Base-by-base conservation (phyloP, 2,329 filamentous ascomycete genomes). In the Ophiostoma perfectum region DNA sequence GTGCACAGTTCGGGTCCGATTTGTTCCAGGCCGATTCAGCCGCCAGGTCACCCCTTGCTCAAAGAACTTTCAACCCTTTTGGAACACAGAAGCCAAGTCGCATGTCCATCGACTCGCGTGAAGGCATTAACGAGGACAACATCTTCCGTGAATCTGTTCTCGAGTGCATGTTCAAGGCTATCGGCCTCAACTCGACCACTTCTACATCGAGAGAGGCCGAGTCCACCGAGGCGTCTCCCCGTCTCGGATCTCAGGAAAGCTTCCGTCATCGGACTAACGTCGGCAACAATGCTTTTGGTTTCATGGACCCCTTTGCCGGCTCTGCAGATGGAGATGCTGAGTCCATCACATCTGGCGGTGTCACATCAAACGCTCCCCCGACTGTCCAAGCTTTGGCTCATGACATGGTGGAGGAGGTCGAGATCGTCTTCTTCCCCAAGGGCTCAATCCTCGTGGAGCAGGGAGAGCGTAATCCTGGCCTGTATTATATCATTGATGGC, bases 401-500 rank as follows among this genome's bases (percentile, higher is more conserved):
- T 69, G 94, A 98, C 70, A 85, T 98, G 79, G 90, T 90, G 71
- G 90, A 96, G 71, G 95, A 99, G 67, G 87, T 98, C 2, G 95
- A 99, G 75, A 97, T 99, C 72, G 95, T 99, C 5, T 98, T 91
- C 80, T 99, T 99, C 72, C 94, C 93, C 0, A 92, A 98, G 77
- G 93, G 91, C 2, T 94, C 95, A 1, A 90, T 99, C 0, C 83
- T 99, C 16, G 93, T 99, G 0, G 95, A 99, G 75, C 93, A 98
- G 79, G 94, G 95, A 9, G 95, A 99, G 77, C 86, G 95, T n/a
- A 97, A 96, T 73, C 95, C 95, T 0, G 95, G 95, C 0, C 78
- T 99, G 0, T 99, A 99, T 79, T 99, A 99, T 78, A 94, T 99
- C 3, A 90, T 99, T 65, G 95, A 99, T 76, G 95, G 95, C 0